Percentiles rank a stretch among this genome's conserved stretches.
phyloP scores from a whole-genome alignment of 169 alveolate genomes.

The Miamiensis avidus region DNA sequence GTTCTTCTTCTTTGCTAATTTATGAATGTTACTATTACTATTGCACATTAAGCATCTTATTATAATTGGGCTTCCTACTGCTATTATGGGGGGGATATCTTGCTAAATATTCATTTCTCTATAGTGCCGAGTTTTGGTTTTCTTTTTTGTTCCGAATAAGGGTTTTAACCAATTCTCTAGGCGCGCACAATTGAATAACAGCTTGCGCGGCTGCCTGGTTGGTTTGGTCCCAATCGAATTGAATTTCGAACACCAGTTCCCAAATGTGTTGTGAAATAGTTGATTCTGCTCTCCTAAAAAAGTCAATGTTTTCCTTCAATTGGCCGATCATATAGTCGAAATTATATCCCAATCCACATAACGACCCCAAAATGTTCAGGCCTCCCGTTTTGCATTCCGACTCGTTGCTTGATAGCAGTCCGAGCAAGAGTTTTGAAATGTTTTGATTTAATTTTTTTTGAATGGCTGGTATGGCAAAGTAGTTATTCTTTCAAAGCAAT shows the following conservation, averaged over 20 bases:
- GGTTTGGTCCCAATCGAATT: constrained; percentile 19
- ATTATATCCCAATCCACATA: constrained; percentile 60
- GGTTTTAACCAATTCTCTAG: constrained; percentile 12
- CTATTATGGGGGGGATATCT: too few relatives aligned
- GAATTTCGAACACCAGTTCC: constrained; percentile 30
- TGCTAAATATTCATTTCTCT: too few relatives aligned
- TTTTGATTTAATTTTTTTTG: constrained; percentile 25
- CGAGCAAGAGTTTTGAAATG: constrained; percentile 43
- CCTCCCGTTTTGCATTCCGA: constrained; percentile 65
- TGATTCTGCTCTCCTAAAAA: constrained; percentile 48
- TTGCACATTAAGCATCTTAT: too few relatives aligned
- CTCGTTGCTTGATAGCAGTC: constrained; percentile 49
- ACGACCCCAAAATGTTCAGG: constrained; percentile 56
- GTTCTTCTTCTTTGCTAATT: too few relatives aligned
- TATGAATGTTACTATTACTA: too few relatives aligned
- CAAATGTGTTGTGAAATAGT: constrained; percentile 44
- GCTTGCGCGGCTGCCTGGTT: constrained; percentile 8
- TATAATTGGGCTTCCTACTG: too few relatives aligned
- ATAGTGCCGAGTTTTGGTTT: too few relatives aligned
- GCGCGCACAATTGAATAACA: constrained; percentile 4
- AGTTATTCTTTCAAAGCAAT: too few relatives aligned
- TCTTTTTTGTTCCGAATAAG: too few relatives aligned
- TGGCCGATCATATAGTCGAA: constrained; percentile 35
- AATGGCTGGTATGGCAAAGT: not conserved
- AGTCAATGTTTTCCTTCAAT: constrained; percentile 40